Evolutionary conservation across 2,329 filamentous ascomycete species (phyloP).

Genomic region (Arachnopeziza araneosa): DNA sequence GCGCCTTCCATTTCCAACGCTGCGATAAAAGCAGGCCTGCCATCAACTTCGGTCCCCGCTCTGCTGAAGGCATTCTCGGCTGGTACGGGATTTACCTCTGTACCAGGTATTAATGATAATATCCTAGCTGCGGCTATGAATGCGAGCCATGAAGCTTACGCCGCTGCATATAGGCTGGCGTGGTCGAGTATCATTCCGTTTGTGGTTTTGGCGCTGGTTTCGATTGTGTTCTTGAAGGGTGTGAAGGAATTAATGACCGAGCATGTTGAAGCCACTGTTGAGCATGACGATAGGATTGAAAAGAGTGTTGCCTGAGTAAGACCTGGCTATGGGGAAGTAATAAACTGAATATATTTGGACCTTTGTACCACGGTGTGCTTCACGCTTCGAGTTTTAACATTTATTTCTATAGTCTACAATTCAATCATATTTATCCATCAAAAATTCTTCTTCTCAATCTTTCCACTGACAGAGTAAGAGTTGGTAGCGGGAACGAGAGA

Average conservation of each 20-base stretch:
- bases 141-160: constrained; percentile 41
- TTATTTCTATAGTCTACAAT: too few species aligned
- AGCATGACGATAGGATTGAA: constrained; percentile 23
- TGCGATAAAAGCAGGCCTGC: constrained; percentile 39
- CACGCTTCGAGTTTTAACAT: too few species aligned
- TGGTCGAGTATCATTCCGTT: constrained; percentile 48
- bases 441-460: too few species aligned
- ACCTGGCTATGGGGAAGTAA: background rate
- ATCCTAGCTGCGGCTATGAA: constrained; percentile 35
- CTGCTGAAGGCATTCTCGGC: constrained; percentile 36
- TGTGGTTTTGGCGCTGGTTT: constrained; percentile 42
- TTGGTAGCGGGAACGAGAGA: too few species aligned
- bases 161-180: constrained; percentile 43
- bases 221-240: constrained; percentile 40
- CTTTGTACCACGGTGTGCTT: too few species aligned
- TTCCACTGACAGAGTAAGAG: too few species aligned
- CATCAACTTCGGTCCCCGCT: constrained; percentile 32
- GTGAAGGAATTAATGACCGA: constrained; percentile 49
- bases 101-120: constrained; percentile 21
- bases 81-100: constrained; percentile 22
- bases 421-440: too few species aligned
- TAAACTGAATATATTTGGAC: too few species aligned
- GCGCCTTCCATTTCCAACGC: constrained; percentile 35
- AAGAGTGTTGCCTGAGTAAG: background rate
- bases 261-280: constrained; percentile 47